phyloP scores from a whole-genome alignment of 75 land plant genomes.

The Chamaecyparis obtusa region DNA sequence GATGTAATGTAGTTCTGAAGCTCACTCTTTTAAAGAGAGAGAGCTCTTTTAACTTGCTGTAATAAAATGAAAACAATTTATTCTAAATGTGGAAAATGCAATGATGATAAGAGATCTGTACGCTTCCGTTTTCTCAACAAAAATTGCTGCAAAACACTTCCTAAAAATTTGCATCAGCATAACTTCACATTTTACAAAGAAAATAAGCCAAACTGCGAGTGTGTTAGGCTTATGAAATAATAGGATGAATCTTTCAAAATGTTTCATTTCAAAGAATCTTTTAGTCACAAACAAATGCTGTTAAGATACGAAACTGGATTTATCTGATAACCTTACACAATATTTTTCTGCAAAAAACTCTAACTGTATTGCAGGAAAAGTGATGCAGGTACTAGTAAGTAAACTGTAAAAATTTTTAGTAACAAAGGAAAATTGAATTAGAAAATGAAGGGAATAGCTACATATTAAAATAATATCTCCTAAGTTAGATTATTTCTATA shows the following conservation, averaged over 20 bases:
- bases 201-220: no score
- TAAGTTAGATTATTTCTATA: no score
- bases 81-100: no score
- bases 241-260: background rate
- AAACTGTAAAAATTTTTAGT: background rate
- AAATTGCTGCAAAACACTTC: no score
- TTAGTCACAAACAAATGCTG: background rate
- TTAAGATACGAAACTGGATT: background rate
- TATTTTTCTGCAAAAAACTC: background rate
- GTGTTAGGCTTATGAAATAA: background rate
- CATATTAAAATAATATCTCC: no score
- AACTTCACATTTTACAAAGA: background rate
- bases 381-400: background rate
- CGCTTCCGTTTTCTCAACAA: no score
- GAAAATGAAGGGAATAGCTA: background rate
- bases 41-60: no score
- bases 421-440: background rate
- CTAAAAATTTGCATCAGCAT: background rate
- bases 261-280: background rate
- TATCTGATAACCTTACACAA: no score
- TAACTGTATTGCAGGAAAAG: background rate
- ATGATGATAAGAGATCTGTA: no score
- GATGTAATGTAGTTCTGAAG: no score
- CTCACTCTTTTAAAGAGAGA: no score
- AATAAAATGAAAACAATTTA: no score